A percentile compares a stretch with the other conserved stretches of the same genome.
Evolutionary conservation across 2,329 filamentous ascomycete species (phyloP).

Genomic region (Dothistroma pini): DNA sequence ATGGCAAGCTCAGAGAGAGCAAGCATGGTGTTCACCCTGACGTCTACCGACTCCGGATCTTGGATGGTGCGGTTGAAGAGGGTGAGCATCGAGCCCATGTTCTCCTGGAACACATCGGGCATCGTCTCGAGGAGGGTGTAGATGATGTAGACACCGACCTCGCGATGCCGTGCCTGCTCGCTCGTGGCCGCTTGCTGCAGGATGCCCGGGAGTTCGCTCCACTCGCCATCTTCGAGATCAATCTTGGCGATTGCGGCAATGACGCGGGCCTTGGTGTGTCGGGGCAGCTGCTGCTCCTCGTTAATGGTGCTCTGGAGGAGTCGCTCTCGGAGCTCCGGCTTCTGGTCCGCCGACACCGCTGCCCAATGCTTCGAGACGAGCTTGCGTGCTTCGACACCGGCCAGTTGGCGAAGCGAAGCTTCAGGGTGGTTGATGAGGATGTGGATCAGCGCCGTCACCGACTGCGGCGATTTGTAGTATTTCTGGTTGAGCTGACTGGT

Average conservation of each 20-base stretch:
- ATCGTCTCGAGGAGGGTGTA: slow-evolving; percentile 88
- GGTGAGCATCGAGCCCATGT: slow-evolving; percentile 72
- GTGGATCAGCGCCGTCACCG: slow-evolving; percentile 81
- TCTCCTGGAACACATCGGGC: slow-evolving; percentile 77
- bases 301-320: slow-evolving; percentile 79
- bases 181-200: slow-evolving; percentile 77
- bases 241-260: slow-evolving; percentile 81
- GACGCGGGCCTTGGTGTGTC: slow-evolving; percentile 83
- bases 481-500: slow-evolving; percentile 88
- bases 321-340: slow-evolving; percentile 73
- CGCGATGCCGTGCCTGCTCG: slow-evolving; percentile 71
- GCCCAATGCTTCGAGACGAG: slow-evolving; percentile 85
- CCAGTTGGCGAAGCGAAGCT: slow-evolving; percentile 75
- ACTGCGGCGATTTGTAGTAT: slow-evolving; percentile 83
- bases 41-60: slow-evolving; percentile 85
- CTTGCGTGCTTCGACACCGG: slow-evolving; percentile 83
- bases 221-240: slow-evolving; percentile 83
- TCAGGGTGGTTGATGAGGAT: slow-evolving; percentile 75
- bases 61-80: slow-evolving; percentile 84
- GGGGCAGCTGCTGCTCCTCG: slow-evolving; percentile 70
- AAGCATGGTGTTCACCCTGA: slow-evolving; percentile 90
- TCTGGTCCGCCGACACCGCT: slow-evolving; percentile 68
- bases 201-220: slow-evolving; percentile 73
- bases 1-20: slow-evolving; percentile 84
- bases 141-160: slow-evolving; percentile 89